Percentiles rank a stretch among this genome's conserved stretches.
These are phyloP conservation scores for Asterionellopsis glacialis DNA, from an alignment of 108 stramenopile genomes.

Conservation along the genomic window DNA sequence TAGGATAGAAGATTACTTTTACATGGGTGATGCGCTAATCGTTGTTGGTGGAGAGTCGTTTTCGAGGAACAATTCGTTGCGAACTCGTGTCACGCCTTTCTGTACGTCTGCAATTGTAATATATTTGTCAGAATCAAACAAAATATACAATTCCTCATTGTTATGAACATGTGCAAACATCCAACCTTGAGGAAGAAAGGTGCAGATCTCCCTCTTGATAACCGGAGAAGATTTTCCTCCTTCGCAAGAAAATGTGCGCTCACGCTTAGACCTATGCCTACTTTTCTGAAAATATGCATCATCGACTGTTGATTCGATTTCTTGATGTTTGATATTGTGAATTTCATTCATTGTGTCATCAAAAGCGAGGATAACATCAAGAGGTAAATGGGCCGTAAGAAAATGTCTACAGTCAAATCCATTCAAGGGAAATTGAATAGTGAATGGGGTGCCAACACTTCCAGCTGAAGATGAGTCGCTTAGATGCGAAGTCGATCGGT, in stretches of 20 bases:
- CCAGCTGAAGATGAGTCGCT: too few relatives aligned
- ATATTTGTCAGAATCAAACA: constrained; percentile 54
- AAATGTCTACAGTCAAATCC: constrained; percentile 54
- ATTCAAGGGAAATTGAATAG: too few relatives aligned
- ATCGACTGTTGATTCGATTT: neutral
- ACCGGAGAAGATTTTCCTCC: neutral
- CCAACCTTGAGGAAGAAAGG: constrained; percentile 65
- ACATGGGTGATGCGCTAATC: too few relatives aligned
- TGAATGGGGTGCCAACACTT: too few relatives aligned
- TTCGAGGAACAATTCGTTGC: neutral
- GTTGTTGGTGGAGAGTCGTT: too few relatives aligned
- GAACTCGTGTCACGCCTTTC: constrained; percentile 44
- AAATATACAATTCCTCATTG: constrained; percentile 53
- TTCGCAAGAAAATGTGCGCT: constrained; percentile 7
- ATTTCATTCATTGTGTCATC: constrained; percentile 75
- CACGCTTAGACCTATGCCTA: constrained; percentile 1
- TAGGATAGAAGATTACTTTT: too few relatives aligned
- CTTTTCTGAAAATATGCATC: too few relatives aligned
- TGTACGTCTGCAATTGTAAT: constrained; percentile 70
- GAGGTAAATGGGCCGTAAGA: constrained; percentile 52
- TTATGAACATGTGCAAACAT: constrained; percentile 44
- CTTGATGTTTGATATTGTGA: constrained; percentile 6
- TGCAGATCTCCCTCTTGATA: constrained; percentile 44
- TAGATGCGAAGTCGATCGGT: too few relatives aligned
- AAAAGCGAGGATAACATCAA: constrained; percentile 61